A percentile compares a stretch with the other conserved stretches of the same genome.
These are phyloP conservation scores for Pelargonium cotyledonis DNA, from an alignment of 441 rosid genomes.

Conservation along the genomic window DNA sequence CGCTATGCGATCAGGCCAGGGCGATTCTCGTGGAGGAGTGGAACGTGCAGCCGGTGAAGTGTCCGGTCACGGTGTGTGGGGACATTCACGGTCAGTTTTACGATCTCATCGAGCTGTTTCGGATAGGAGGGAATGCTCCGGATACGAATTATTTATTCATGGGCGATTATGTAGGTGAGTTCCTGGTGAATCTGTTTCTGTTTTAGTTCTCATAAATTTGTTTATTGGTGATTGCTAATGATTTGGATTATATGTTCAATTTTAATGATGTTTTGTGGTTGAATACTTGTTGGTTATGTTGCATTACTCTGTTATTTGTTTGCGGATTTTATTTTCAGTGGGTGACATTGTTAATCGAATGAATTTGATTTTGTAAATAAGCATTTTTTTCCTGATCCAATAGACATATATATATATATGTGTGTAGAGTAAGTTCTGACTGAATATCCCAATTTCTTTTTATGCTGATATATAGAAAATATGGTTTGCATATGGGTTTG, in stretches of 20 bases:
- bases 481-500: too few relatives aligned
- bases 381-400: background rate
- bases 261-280: too few relatives aligned
- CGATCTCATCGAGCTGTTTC: constrained; percentile 90
- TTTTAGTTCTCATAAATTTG: background rate
- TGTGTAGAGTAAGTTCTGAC: too few relatives aligned
- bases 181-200: background rate
- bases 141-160: constrained; percentile 96
- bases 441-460: too few relatives aligned
- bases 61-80: constrained; percentile 98
- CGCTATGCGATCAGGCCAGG: constrained; percentile 87
- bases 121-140: constrained; percentile 90
- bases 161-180: constrained; percentile 97
- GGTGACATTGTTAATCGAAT: background rate
- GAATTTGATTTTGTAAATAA: background rate
- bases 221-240: too few relatives aligned
- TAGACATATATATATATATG: too few relatives aligned
- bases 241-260: too few relatives aligned
- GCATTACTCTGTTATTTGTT: too few relatives aligned
- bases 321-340: background rate
- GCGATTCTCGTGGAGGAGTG: constrained; percentile 95
- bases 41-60: constrained; percentile 98
- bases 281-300: too few relatives aligned
- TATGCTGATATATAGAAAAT: too few relatives aligned
- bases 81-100: constrained; percentile 98